Evolutionary conservation across 2,329 filamentous ascomycete species (phyloP).

Genomic region (Trichophyton equinum): DNA sequence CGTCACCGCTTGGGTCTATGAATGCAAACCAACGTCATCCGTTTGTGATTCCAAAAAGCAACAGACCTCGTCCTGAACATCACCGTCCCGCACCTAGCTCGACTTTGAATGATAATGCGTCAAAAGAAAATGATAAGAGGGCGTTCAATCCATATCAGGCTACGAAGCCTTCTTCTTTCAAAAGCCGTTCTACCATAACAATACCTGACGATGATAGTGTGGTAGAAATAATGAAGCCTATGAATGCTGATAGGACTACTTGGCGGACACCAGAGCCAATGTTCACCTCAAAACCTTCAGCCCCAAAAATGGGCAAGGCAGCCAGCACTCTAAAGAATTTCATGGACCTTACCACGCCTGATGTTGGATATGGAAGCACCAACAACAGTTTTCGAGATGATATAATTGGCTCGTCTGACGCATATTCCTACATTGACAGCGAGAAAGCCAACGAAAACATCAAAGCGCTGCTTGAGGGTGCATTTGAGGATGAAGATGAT

Average conservation of each 20-base stretch:
- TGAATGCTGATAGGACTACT: constrained; percentile 37
- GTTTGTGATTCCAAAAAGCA: constrained; percentile 43
- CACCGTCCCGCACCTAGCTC: constrained; percentile 24
- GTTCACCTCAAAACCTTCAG: constrained; percentile 40
- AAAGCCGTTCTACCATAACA: constrained; percentile 18
- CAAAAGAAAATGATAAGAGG: constrained; percentile 14
- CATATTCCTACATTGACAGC: constrained; percentile 39
- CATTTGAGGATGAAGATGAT: constrained; percentile 40
- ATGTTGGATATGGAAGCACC: constrained; percentile 37
- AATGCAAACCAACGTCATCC: constrained; percentile 24
- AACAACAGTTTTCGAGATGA: constrained; percentile 37
- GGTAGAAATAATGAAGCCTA: constrained; percentile 38
- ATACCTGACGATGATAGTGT: constrained; percentile 20
- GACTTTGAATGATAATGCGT: neutral
- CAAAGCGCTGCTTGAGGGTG: constrained; percentile 39
- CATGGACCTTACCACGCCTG: constrained; percentile 37
- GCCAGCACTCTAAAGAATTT: constrained; percentile 35
- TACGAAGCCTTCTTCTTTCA: constrained; percentile 27
- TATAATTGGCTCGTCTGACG: constrained; percentile 43
- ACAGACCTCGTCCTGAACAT: constrained; percentile 39
- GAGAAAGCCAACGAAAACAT: constrained; percentile 41
- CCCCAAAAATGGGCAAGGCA: constrained; percentile 28
- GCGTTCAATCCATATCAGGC: constrained; percentile 31
- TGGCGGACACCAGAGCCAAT: constrained; percentile 40
- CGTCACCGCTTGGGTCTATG: constrained; percentile 40